A percentile compares a stretch with the other conserved stretches of the same genome.
Conservation (phyloP, 441 rosid species). For the Syzygium malaccense region DNA sequence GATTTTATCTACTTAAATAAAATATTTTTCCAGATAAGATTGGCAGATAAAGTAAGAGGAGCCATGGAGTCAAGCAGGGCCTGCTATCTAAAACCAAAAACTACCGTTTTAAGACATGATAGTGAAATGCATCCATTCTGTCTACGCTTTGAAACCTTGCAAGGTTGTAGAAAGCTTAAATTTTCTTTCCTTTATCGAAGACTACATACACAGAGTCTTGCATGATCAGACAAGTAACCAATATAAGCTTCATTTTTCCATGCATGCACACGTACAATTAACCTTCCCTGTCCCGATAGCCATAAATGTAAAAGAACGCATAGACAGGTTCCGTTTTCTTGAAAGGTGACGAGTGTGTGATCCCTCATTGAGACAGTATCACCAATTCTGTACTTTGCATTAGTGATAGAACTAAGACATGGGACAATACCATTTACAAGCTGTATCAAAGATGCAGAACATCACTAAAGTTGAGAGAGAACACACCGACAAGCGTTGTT, state of each 20-base stretch:
- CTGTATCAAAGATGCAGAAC: background rate
- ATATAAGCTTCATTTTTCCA: background rate
- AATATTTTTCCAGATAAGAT: background rate
- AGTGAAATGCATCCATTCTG: background rate
- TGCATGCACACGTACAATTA: background rate
- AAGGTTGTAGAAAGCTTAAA: background rate
- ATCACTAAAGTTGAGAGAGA: background rate
- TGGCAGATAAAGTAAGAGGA: background rate
- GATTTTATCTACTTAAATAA: background rate
- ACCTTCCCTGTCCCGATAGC: background rate
- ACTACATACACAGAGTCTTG: background rate
- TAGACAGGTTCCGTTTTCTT: background rate
- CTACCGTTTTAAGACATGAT: background rate
- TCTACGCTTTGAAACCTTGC: background rate
- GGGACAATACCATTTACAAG: background rate
- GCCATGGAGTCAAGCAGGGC: background rate
- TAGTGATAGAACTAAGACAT: background rate
- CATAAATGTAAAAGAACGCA: background rate
- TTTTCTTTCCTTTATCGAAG: background rate
- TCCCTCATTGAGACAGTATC: background rate
- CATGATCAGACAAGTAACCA: background rate
- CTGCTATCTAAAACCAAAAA: background rate
- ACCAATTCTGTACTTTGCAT: background rate
- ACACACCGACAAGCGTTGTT: conserved; percentile 94
- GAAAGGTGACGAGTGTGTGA: background rate